Evolutionary conservation across 257 asterid species (phyloP), one percentile per base, ranked within the genome.

Genomic region (Solanum chmielewskii): DNA sequence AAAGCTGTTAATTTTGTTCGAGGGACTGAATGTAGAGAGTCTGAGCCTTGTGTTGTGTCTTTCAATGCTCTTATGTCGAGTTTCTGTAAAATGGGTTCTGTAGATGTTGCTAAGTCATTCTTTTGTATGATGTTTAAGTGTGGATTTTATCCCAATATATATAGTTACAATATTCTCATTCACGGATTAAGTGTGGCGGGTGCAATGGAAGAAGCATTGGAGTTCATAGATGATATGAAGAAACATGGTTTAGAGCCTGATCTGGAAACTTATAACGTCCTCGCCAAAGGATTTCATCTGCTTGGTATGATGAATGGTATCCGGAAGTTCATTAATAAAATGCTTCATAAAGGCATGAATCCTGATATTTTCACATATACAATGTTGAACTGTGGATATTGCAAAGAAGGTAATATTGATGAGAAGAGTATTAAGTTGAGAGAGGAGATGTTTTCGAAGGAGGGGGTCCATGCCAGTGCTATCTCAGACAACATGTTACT

Each of bases 221-320:
- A 88, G 74, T 89, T 93, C 86, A 85, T 91, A 9, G 68, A 31
- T 76, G 95, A 94, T 92, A 96, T 95, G 99, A 90, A 90, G 91
- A 94, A 87, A 84, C 93, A 94, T 49, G 96, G 97, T 78, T 71
- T 96, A 90, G 90, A 90, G 91, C 98, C 96, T 56, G 94, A 95
- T 89, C 23, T 66, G 84, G 97, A 93, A 66, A 95, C 99, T 44
- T 94, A 90, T 88, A 93, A 91, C 82, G 93, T 90, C 89, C 94
- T 96, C 39, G 91, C 93, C 44, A 94, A 94, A 92, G 99, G 98
- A 84, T 93, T 93, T 90, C 89, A 88, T 86, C 90, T 89, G 35
- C 93, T 94, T 90, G 96, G 97, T 85, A 91, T 91, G 93, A 90
- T 83, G 89, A 87, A 85, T 87, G 96, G 89, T 84, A 90, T 87